Evolutionary conservation across 345 rosid species (phyloP), one percentile per base, ranked within the genome.

Genomic region (Corchorus capsularis): DNA sequence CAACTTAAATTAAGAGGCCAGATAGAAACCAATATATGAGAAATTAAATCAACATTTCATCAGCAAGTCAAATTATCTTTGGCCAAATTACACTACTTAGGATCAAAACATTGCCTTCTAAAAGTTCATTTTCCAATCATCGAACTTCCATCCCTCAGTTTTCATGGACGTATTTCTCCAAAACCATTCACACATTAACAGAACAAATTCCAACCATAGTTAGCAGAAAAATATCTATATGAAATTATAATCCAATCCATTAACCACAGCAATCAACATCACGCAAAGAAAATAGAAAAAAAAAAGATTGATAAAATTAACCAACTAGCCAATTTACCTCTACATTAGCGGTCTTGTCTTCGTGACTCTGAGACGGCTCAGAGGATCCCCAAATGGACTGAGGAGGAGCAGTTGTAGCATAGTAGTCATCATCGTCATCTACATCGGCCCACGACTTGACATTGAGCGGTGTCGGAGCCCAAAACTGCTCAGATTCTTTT

Each of bases 401-500:
- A 8, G 75, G 84, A 41, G 92, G 90, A 43, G 84, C 90, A 45
- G 90, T 69, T 72, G 90, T 89, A 47, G 86, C 86, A 47, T 79
- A 89, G 65, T 85, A 89, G 71, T 89, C 92, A 0, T 89, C 92
- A 2, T 88, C 92, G 6, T 86, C 89, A 55, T 84, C 90, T 4
- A 89, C 81, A 80, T 89, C 92, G 6, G 89, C 92, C 92, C 92
- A 89, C 27, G 90, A 85, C 78, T 79, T 81, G 43, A 50, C 83
- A 69, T 75, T 87, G 72, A 87, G 70, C 0, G 90, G 89, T 22
- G 86, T 67, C 60, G 89, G 89, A 0, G 85, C 78, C 92, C 92
- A 89, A 69, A 84, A 87, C 37, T 85, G 71, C 81, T 82, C 87
- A 19, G 83, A 75, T 78, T 81, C 86, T 82, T 85, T 84, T 47